Base-by-base conservation (phyloP, 192 early-diverging fungal genomes). In the Linnemannia exigua region DNA sequence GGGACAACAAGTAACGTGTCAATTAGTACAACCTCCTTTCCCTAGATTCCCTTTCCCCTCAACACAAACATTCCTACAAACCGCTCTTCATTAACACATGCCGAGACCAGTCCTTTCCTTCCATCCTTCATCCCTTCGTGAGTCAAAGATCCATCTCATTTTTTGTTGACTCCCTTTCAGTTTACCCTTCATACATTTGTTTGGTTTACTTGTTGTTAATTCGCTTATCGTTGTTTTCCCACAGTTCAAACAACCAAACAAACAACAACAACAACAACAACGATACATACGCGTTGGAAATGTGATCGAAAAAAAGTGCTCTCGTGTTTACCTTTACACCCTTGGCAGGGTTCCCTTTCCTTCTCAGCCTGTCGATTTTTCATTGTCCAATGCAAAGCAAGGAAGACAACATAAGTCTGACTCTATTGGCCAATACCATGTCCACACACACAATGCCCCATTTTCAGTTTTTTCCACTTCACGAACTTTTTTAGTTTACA, bases 311-410 rank as follows among this genome's bases (percentile, higher is more conserved):
- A 28, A 31, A 63, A 31, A 63, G 9, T 54, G 58, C 58, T 63
- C 58, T 63, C 58, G 14, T 63, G 58, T 63, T 63, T 63, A 31
- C 58, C 58, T 15, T 58, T 58, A 22, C 54, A 58, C 54, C 58
- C 58, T 63, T 63, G 12, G 28, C 58, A 63, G 58, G 58, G 28
- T 63, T 25, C 58, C 58, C 28, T 31, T 31, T n/a, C 28, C 25
- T 63, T 63, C 12, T 63, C 58, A 63, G 28, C 58, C 58, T 63
- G 58, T 63, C 58, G 58, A 44, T 6, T 63, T 63, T 33, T 25
- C 58, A 31, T 25, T 31, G 58, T 31, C 58, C 58, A 63, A 63
- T 63, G 58, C 58, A 63, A 63, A 63, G 11, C 3, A 25, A 31
- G 28, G 25, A 31, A 63, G 31, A 31, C 12, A 31, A 63, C 58